Evolutionary conservation across 306 rosid species (phyloP).

Genomic region (Rosa persica): DNA sequence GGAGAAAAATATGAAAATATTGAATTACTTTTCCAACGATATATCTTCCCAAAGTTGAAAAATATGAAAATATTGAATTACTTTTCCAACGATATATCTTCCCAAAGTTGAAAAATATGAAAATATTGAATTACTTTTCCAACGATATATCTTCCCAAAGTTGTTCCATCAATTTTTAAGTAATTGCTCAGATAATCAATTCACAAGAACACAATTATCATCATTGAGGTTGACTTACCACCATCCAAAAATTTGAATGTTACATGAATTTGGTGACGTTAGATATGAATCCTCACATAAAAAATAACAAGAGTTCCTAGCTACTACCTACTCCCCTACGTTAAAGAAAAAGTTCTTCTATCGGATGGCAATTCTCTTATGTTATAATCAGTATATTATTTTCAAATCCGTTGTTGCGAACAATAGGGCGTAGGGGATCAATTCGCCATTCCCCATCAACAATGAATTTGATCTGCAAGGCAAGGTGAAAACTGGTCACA

Average conservation of each 20-base stretch:
- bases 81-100: no score
- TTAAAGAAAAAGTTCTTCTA: background rate
- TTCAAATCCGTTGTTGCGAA: conserved; percentile 47
- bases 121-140: no score
- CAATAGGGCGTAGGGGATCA: conserved; percentile 77
- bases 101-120: background rate
- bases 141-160: background rate
- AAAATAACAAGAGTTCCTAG: conserved; percentile 37
- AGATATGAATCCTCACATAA: conserved; percentile 16
- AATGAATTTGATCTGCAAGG: conserved; percentile 77
- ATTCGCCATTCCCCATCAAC: conserved; percentile 92
- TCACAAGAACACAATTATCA: background rate
- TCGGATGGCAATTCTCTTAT: conserved; percentile 21
- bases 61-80: no score
- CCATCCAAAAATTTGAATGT: background rate
- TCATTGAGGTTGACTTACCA: background rate
- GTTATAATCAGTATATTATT: conserved; percentile 66
- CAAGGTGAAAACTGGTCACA: background rate
- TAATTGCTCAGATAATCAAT: background rate
- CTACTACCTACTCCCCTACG: conserved; percentile 28
- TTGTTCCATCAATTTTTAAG: background rate
- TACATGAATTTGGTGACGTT: conserved; percentile 17
- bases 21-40: no score
- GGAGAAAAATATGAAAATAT: no score
- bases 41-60: background rate